Percentiles rank a stretch among this genome's conserved stretches.
Evolutionary conservation across 1,284 basidiomycete genomes (phyloP).

Genomic region (Dichomitus squalens): DNA sequence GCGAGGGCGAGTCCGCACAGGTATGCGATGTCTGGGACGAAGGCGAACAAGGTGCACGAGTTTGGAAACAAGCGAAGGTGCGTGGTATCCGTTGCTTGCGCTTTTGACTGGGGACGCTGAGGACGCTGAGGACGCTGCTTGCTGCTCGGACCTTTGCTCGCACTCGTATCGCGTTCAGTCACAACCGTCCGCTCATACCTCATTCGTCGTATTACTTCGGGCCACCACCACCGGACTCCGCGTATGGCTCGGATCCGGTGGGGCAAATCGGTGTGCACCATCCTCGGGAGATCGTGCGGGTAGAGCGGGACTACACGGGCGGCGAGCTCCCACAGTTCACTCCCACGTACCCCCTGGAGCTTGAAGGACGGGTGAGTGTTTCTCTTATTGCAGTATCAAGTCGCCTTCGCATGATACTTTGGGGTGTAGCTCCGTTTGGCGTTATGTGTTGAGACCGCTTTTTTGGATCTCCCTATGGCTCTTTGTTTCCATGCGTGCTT

Average conservation of each 20-base stretch:
- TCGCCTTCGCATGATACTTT: too few species aligned
- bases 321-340: conserved; percentile 84
- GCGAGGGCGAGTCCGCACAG: conserved; percentile 19
- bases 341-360: conserved; percentile 78
- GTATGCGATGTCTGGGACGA: conserved; percentile 17
- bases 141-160: not conserved
- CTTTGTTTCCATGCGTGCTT: too few species aligned
- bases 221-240: conserved; percentile 71
- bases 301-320: conserved; percentile 82
- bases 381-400: not conserved
- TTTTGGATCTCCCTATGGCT: too few species aligned
- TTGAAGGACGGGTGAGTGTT: conserved; percentile 78
- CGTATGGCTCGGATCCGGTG: conserved; percentile 75
- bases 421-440: too few species aligned
- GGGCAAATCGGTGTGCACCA: conserved; percentile 82
- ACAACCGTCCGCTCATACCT: conserved; percentile 55
- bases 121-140: not conserved
- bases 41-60: conserved; percentile 24
- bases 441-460: too few species aligned
- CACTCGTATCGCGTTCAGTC: conserved; percentile 14
- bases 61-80: conserved; percentile 21
- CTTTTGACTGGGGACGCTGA: not conserved
- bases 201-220: conserved; percentile 83
- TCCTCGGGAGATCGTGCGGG: conserved; percentile 81
- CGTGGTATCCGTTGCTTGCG: not conserved